Conservation (phyloP, 208 protist genomes). For the Kentomonas sorsogonicus region DNA sequence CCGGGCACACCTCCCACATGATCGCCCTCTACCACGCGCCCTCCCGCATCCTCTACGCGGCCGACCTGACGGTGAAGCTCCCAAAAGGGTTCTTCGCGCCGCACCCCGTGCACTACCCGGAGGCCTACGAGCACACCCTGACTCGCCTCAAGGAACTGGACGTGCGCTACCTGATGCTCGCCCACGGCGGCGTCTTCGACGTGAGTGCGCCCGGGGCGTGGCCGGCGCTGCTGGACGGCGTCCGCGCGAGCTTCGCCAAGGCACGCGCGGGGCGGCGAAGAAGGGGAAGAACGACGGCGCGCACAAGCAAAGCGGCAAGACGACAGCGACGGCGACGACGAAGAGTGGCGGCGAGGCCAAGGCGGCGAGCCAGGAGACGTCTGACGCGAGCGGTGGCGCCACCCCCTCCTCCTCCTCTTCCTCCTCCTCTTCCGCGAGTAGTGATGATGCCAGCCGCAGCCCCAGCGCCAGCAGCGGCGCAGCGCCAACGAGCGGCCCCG, state of each 20-base stretch:
- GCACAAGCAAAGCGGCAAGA: neutral
- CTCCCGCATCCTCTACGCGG: slow-evolving; percentile 34
- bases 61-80: slow-evolving; percentile 34
- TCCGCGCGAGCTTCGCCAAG: no score
- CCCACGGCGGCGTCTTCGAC: slow-evolving; percentile 42
- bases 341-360: no score
- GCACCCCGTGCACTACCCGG: slow-evolving; percentile 26
- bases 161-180: slow-evolving; percentile 27
- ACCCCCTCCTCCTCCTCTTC: no score
- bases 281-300: slow-evolving; percentile 21
- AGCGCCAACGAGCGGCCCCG: no score
- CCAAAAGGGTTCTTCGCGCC: slow-evolving; percentile 32
- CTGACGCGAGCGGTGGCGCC: no score
- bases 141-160: slow-evolving; percentile 27
- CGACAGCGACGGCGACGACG: no score
- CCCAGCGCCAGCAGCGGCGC: no score
- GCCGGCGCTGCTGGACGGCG: slow-evolving; percentile 29
- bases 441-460: no score
- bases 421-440: no score
- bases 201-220: slow-evolving; percentile 31
- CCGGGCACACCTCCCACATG: slow-evolving; percentile 62
- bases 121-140: slow-evolving; percentile 31
- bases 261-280: no score
- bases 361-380: no score
- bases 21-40: slow-evolving; percentile 39